A percentile compares a stretch with the other conserved stretches of the same genome.
Conservation (phyloP, 129 eudicot species). For the Escallonia rubra region DNA sequence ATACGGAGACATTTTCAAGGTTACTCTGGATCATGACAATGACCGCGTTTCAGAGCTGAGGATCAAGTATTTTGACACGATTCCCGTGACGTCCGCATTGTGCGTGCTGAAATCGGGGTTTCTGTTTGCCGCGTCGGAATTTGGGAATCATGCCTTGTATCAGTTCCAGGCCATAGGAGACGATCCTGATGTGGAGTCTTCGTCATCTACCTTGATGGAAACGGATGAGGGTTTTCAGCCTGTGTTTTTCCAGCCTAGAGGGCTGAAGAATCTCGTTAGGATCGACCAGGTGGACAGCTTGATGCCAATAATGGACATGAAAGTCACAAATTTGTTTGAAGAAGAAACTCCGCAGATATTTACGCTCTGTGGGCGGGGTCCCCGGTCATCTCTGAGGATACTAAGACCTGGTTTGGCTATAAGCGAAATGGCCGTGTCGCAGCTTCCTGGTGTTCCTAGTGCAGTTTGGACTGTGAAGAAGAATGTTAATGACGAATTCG, state of each 20-base stretch:
- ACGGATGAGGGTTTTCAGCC: slow-evolving; percentile 98
- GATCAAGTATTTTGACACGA: slow-evolving; percentile 93
- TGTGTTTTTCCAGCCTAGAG: slow-evolving; percentile 92
- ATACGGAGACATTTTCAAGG: slow-evolving; percentile 92
- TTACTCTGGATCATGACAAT: slow-evolving; percentile 78
- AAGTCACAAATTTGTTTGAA: slow-evolving; percentile 75
- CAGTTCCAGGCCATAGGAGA: slow-evolving; percentile 94
- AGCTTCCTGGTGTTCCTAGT: slow-evolving; percentile 95
- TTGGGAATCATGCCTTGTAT: slow-evolving; percentile 94
- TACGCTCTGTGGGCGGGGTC: slow-evolving; percentile 93
- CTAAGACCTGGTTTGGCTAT: slow-evolving; percentile 89
- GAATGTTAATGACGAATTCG: slow-evolving; percentile 90
- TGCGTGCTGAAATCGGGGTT: slow-evolving; percentile 90
- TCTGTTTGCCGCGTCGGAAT: slow-evolving; percentile 96
- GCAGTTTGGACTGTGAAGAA: slow-evolving; percentile 99
- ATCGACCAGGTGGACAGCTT: slow-evolving; percentile 93
- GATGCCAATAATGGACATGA: slow-evolving; percentile 98
- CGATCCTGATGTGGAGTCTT: slow-evolving; percentile 96
- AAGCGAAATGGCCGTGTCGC: slow-evolving; percentile 97
- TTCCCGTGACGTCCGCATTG: slow-evolving; percentile 84
- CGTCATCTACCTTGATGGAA: slow-evolving; percentile 88
- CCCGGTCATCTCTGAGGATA: slow-evolving; percentile 90
- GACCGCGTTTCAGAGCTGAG: slow-evolving; percentile 82
- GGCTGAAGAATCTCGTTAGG: slow-evolving; percentile 84
- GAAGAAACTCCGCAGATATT: slow-evolving; percentile 97